Evolutionary conservation across 345 rosid species (phyloP).

Genomic region (Xanthoceras sorbifolium): DNA sequence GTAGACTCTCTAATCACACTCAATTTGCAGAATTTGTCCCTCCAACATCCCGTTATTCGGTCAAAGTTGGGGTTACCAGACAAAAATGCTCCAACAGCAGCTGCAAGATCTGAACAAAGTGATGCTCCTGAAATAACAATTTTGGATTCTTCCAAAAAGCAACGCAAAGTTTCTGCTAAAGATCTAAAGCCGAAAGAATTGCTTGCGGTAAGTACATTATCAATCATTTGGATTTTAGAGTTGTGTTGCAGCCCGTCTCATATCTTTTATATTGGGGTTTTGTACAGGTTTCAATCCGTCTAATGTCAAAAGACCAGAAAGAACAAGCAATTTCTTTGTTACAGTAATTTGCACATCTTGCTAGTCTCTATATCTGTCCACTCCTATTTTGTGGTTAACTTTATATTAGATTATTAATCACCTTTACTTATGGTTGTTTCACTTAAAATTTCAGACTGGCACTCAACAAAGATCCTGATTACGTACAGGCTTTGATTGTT

Average conservation of each 20-base stretch:
- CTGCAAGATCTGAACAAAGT: constrained; percentile 28
- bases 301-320: constrained; percentile 51
- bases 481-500: constrained; percentile 53
- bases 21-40: constrained; percentile 63
- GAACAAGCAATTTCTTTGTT: constrained; percentile 61
- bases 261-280: constrained; percentile 28
- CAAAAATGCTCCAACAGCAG: constrained; percentile 29
- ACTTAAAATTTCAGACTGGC: constrained; percentile 53
- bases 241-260: constrained; percentile 20
- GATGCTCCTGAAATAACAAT: constrained; percentile 25
- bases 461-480: constrained; percentile 73
- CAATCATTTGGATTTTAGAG: constrained; percentile 12
- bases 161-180: constrained; percentile 36
- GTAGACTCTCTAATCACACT: constrained; percentile 6
- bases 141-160: constrained; percentile 33
- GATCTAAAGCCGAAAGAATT: constrained; percentile 58
- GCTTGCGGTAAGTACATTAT: constrained; percentile 42
- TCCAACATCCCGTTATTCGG: constrained; percentile 62
- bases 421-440: neutral
- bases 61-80: constrained; percentile 65
- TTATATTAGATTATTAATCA: neutral
- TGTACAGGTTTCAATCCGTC: constrained; percentile 67
- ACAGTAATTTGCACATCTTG: constrained; percentile 39
- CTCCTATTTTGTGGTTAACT: neutral
- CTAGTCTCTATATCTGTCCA: neutral